Evolutionary conservation across 495 filamentous ascomycete genomes (phyloP).

Genomic region (Xylaria curta): DNA sequence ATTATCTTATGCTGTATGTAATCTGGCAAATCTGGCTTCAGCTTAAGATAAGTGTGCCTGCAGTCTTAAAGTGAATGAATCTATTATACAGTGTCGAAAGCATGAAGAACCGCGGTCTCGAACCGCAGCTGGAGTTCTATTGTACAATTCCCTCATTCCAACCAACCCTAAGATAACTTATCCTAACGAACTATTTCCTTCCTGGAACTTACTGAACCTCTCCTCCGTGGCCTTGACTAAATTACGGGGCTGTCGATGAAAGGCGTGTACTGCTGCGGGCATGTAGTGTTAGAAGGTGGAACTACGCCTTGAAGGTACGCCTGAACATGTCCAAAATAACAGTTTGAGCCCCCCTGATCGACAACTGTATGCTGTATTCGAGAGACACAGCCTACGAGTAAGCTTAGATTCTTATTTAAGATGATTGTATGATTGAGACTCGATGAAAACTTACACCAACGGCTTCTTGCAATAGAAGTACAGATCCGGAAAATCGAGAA

Average conservation of each 20-base stretch:
- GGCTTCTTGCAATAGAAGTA: constrained; percentile 31
- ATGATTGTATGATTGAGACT: neutral
- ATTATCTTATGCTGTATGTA: too few relatives aligned
- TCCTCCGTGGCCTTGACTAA: neutral
- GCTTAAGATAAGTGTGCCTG: neutral
- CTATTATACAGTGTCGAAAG: neutral
- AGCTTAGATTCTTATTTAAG: constrained; percentile 25
- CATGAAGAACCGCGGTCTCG: neutral
- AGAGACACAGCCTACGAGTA: constrained; percentile 18
- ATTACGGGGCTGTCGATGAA: constrained; percentile 26
- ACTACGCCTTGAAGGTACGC: constrained; percentile 31
- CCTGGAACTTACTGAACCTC: constrained; percentile 10
- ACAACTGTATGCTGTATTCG: constrained; percentile 32
- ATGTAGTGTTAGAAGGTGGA: constrained; percentile 32
- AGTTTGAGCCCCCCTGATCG: constrained; percentile 27
- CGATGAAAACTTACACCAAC: constrained; percentile 30
- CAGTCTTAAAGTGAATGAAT: neutral
- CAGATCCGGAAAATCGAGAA: constrained; percentile 29
- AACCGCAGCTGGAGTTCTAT: neutral
- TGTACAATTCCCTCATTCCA: neutral
- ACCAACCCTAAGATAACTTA: neutral
- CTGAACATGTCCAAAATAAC: constrained; percentile 34
- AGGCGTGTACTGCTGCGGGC: constrained; percentile 29
- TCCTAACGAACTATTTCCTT: constrained; percentile 8
- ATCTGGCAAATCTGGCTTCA: too few relatives aligned